Evolutionary conservation across 1,284 basidiomycete genomes (phyloP), one percentile per base, ranked within the genome.

Genomic region (Puccinia horiana): DNA sequence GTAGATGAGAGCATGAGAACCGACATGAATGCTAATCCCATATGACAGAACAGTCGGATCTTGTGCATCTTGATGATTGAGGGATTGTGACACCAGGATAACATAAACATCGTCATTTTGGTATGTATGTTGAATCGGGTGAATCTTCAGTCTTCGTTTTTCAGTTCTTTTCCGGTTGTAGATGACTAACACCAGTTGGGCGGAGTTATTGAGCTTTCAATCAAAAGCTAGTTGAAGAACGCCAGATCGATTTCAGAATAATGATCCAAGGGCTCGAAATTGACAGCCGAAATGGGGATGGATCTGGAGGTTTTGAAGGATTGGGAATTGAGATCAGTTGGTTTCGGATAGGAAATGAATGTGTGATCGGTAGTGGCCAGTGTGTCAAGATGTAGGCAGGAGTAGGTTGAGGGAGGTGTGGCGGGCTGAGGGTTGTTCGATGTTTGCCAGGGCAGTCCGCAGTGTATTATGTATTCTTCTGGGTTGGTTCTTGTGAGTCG

Each of bases 31-130:
- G 63, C 61, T 23, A 70, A n/a, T 44, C 58, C 76, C 20, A 79
- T 35, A 26, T 79, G 76, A 42, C 76, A 79, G 52, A 47, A 79
- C 29, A 67, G 32, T 54, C 76, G 65, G 47, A 79, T 47, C 47
- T 79, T 77, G 65, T 79, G 76, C 40, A 79, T 47, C 35, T 0
- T 47, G 29, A 70, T 20, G 32, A 79, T 79, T 0, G 76, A 70
- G 29, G 44, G 63, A 56, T 79, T 61, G 2, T 63, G 44, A 18
- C 61, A 67, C 76, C 76, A 79, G 16, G 76, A 79, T 58, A 58
- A 40, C 73, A 75, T 75, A 14, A 75, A 42, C 49, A 58, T 56
- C 6, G 73, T 75, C 49, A 75, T 58, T 23, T 35, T 75, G 54
- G 54, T 26, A 26, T 26, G 54, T 56, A 8, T 5, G 54, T 56